These are phyloP conservation scores for Astragalus membranaceus DNA, from an alignment of 306 rosid genomes.

Conservation along the genomic window DNA sequence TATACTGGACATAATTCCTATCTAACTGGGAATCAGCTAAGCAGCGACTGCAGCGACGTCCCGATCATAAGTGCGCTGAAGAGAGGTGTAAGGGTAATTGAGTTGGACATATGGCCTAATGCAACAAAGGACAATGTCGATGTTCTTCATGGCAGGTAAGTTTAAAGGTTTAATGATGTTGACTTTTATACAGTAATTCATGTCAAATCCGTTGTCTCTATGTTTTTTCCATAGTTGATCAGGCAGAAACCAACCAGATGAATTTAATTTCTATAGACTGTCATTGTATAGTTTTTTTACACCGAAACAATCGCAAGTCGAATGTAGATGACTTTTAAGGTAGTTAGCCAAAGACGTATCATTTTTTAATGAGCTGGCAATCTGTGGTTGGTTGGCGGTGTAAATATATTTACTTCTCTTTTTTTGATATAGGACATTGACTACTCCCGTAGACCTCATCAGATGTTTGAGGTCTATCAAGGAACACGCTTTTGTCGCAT, in stretches of 20 bases:
- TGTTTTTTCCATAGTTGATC: too few species aligned
- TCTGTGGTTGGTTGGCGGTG: too few species aligned
- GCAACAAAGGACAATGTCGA: constrained; percentile 60
- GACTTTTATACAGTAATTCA: not conserved
- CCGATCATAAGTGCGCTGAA: constrained; percentile 66
- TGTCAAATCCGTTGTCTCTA: too few species aligned
- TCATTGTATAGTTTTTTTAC: too few species aligned
- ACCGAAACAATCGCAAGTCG: too few species aligned
- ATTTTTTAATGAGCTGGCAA: too few species aligned
- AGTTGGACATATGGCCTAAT: constrained; percentile 98
- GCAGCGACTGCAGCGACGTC: constrained; percentile 90
- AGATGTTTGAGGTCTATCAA: constrained; percentile 80
- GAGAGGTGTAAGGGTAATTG: constrained; percentile 93
- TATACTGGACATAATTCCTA: constrained; percentile 95
- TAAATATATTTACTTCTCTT: not conserved
- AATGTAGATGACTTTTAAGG: too few species aligned
- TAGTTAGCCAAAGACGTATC: too few species aligned
- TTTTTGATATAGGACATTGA: constrained; percentile 60
- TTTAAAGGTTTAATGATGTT: not conserved
- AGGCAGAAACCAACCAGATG: too few species aligned
- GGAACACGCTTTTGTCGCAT: constrained; percentile 70
- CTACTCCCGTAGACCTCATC: constrained; percentile 84
- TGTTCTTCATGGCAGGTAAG: constrained; percentile 95
- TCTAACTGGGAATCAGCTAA: constrained; percentile 93
- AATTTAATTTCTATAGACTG: too few species aligned